Base-by-base conservation (phyloP, 352 stramenopile species). In the Pythium guiyangense region DNA sequence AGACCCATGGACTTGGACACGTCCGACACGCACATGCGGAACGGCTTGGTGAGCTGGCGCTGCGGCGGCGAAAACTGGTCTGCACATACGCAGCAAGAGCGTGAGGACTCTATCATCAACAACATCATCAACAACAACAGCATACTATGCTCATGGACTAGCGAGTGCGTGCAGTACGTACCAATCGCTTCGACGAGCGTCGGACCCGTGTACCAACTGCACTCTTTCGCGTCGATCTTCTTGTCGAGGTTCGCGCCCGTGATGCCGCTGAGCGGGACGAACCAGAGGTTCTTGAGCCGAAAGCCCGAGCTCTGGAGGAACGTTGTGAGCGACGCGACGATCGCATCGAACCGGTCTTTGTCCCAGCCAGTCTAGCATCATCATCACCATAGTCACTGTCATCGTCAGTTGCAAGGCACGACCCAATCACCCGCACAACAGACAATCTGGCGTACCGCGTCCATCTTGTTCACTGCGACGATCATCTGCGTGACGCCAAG, bases 381-480 rank as follows among this genome's bases (percentile, higher is more conserved):
- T 18, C 22, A 1, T 0, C 22, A 22, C n/a, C n/a, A n/a, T n/a
- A n/a, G n/a, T n/a, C n/a, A n/a, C n/a, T n/a, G n/a, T 22, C 22
- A 1, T 22, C 22, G 1, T 22, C 22, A 22, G 22, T 22, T 22
- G 22, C 1, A 22, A 0, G 1, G 22, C 22, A 34, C 0, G 4
- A 34, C 29, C 29, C 8, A 34, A 34, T 34, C 29, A 34, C 29
- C 29, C 29, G 3, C 2, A 34, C 3, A 2, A 0, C 29, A 34
- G 3, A 0, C 29, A 34, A 0, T 0, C 22, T 22, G 29, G 2
- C 54, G 5, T 27, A 96, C 87, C 20, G 91, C 83, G 67, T 99
- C 97, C 79, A 99, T 97, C 74, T 99, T 99, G 74, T 99, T 99
- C 42, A 99, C 76, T 0, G 93, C 96, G 15, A 99, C 92, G 40